Base-by-base conservation (phyloP, 139 green algal genomes). In the Chlorella sp. region DNA sequence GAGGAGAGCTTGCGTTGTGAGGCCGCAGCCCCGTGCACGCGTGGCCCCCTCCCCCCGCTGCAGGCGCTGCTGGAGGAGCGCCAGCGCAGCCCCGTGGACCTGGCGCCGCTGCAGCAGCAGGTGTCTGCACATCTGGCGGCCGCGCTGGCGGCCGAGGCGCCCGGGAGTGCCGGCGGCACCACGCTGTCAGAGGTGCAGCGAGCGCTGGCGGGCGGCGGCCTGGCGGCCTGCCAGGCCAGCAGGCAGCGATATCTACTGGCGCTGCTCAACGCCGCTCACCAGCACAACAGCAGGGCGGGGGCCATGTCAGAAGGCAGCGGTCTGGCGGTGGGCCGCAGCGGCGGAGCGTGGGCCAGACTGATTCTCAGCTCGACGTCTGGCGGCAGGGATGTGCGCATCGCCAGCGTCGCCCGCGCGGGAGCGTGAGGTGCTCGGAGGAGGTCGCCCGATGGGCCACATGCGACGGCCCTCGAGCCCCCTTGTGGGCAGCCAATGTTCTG, bases 41-140 rank as follows among this genome's bases (percentile, higher is more conserved):
- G n/a, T n/a, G n/a, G n/a, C n/a, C n/a, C n/a, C 29, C 50, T 75
- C 11, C 33, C 40, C 46, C 14, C 46, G 40, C 2, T 31, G 27
- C 60, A 86, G 75, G 66, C 67, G 1, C 67, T 87, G 55, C 61
- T 88, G 56, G 72, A 41, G 21, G 83, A 88, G 35, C 71, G 67
- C 71, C 46, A 29, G 19, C 56, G 36, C 0, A 77, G 74, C 50
- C 77, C 83, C 7, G 80, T 80, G 35, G 80, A 84, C 58, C 73
- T 82, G 11, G 55, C 83, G 38, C 84, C 80, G 75, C 77, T 82
- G 71, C 82, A 81, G 42, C 46, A 48, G 40, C 64, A 75, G 66
- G 56, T 78, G 67, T 33, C 79, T 31, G 2, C 27, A 0, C 81
- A 51, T 25, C 70, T 83, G 14, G 53, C 38, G 7, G 40, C 56